phyloP scores from a whole-genome alignment of 1,139 yeast species.

The Kodamaea alishanica region DNA sequence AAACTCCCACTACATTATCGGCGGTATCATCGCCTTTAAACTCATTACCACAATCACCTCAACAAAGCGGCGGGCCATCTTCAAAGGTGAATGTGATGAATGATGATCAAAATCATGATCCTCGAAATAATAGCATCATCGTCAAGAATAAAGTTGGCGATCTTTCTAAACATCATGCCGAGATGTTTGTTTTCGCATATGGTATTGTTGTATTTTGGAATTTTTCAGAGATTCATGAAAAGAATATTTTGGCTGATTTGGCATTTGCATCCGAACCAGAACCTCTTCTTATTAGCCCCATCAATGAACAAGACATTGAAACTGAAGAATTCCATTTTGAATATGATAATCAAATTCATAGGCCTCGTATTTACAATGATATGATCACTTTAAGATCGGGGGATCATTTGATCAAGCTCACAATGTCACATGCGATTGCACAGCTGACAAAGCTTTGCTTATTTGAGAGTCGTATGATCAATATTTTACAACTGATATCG shows the following conservation, averaged over 20 bases:
- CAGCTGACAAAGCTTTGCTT: constrained; percentile 90
- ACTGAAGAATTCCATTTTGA: constrained; percentile 94
- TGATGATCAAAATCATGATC: not conserved
- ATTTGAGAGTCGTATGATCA: constrained; percentile 89
- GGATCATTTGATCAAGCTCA: constrained; percentile 86
- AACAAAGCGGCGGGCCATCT: not conserved
- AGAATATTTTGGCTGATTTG: constrained; percentile 87
- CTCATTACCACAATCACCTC: constrained; percentile 1
- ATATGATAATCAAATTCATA: constrained; percentile 72
- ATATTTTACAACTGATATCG: constrained; percentile 77
- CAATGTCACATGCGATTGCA: constrained; percentile 95
- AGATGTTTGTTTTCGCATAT: constrained; percentile 81
- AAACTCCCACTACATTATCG: too few relatives aligned
- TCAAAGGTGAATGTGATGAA: not conserved
- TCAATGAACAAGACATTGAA: constrained; percentile 87
- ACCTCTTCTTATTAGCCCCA: constrained; percentile 65
- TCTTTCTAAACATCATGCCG: constrained; percentile 76
- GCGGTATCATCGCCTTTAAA: not conserved
- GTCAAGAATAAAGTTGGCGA: constrained; percentile 22
- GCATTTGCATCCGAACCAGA: constrained; percentile 62
- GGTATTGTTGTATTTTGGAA: constrained; percentile 98
- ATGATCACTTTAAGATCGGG: constrained; percentile 88
- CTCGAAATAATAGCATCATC: constrained; percentile 1
- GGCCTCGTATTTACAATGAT: constrained; percentile 92
- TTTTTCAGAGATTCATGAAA: constrained; percentile 87